phyloP scores from a whole-genome alignment of 176 grass and related monocot species.

The sorghum (Sorghum bicolor) region Sorghum_bicolor_NCBIv3 NC_012871.2:71411001-71411500 shows the following conservation, averaged over 20 bases:
- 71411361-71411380: slow-evolving; percentile 68
- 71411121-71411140: slow-evolving; percentile 69
- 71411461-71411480: slow-evolving; percentile 68
- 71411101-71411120: slow-evolving; percentile 49
- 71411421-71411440: slow-evolving; percentile 68
- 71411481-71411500: slow-evolving; percentile 46
- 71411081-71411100: slow-evolving; percentile 77
- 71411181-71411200: slow-evolving; percentile 44
- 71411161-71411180: slow-evolving; percentile 52
- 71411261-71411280: background rate
- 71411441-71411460: slow-evolving; percentile 55
- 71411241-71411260: background rate
- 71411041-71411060: slow-evolving; percentile 64
- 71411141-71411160: slow-evolving; percentile 51
- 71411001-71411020: slow-evolving; percentile 37
- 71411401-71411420: slow-evolving; percentile 61
- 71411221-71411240: background rate
- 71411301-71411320: background rate
- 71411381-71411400: slow-evolving; percentile 66
- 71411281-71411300: background rate
- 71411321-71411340: background rate
- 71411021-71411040: slow-evolving; percentile 65
- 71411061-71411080: slow-evolving; percentile 73
- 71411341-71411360: slow-evolving; percentile 59
- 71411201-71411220: background rate